Evolutionary conservation across 129 eudicot species (phyloP).

Genomic region (Centaurea solstitialis): DNA sequence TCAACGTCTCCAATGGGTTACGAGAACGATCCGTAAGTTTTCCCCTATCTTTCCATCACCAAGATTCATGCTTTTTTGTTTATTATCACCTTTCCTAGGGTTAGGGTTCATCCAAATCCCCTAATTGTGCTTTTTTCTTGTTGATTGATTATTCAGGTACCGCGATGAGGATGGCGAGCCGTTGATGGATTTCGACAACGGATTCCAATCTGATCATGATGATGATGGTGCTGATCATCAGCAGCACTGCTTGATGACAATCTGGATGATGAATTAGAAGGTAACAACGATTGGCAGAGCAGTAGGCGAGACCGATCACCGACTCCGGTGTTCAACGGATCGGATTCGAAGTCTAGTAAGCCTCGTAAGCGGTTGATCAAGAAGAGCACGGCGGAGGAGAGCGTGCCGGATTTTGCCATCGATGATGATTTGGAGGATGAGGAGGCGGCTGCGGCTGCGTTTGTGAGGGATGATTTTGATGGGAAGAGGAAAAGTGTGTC

Average conservation of each 20-base stretch:
- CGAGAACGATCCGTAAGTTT: constrained; percentile 81
- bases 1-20: constrained; percentile 45
- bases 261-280: constrained; percentile 54
- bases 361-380: constrained; percentile 74
- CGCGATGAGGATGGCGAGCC: constrained; percentile 90
- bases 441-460: constrained; percentile 6
- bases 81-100: neutral
- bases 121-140: neutral
- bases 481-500: constrained; percentile 56
- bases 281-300: constrained; percentile 36
- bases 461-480: constrained; percentile 54
- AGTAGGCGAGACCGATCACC: constrained; percentile 47
- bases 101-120: neutral
- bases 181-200: constrained; percentile 57
- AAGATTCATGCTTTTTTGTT: constrained; percentile 34
- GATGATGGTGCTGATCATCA: constrained; percentile 15
- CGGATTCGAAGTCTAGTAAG: constrained; percentile 50
- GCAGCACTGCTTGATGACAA: constrained; percentile 37
- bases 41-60: neutral
- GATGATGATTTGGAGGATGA: constrained; percentile 51
- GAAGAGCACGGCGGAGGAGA: constrained; percentile 48
- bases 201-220: constrained; percentile 50
- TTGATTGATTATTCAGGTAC: constrained; percentile 42
- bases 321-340: constrained; percentile 50
- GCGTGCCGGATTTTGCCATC: constrained; percentile 37